phyloP scores from a whole-genome alignment of 2,329 filamentous ascomycete genomes.

The Lomentospora prolificans region DNA sequence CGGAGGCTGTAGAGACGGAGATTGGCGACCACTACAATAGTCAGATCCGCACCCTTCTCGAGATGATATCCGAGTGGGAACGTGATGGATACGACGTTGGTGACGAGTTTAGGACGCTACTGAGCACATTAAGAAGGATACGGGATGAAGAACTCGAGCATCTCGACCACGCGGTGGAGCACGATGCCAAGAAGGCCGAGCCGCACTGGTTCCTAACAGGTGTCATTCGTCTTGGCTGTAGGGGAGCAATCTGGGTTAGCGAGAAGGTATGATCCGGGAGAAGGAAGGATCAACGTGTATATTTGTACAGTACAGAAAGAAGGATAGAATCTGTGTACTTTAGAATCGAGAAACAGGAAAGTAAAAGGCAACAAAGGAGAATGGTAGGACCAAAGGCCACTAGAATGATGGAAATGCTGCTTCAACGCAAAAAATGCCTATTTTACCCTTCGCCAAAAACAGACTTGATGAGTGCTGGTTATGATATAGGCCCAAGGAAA shows the following conservation, averaged over 20 bases:
- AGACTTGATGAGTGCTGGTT: background rate
- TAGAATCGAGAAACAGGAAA: constrained; percentile 1
- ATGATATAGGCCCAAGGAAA: background rate
- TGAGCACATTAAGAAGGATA: constrained; percentile 69
- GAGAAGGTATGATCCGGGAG: constrained; percentile 49
- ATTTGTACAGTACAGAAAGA: constrained; percentile 13
- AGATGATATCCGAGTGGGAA: constrained; percentile 72
- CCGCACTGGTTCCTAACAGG: constrained; percentile 85
- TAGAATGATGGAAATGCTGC: background rate
- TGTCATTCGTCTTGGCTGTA: constrained; percentile 80
- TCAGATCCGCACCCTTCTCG: constrained; percentile 72
- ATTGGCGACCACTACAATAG: constrained; percentile 94
- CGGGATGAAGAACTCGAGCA: constrained; percentile 96
- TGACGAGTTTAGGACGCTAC: constrained; percentile 62
- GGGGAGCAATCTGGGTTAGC: constrained; percentile 86
- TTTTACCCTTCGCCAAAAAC: background rate
- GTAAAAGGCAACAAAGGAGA: background rate
- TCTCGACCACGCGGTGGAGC: constrained; percentile 85
- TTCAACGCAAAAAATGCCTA: no score
- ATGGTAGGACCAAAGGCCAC: background rate
- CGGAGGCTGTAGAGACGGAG: constrained; percentile 96
- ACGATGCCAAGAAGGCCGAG: constrained; percentile 82
- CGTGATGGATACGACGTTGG: constrained; percentile 70
- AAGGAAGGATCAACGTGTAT: constrained; percentile 9
- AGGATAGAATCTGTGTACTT: background rate